phyloP scores from a whole-genome alignment of 1,284 basidiomycete species.

The Austroboletus niveus region DNA sequence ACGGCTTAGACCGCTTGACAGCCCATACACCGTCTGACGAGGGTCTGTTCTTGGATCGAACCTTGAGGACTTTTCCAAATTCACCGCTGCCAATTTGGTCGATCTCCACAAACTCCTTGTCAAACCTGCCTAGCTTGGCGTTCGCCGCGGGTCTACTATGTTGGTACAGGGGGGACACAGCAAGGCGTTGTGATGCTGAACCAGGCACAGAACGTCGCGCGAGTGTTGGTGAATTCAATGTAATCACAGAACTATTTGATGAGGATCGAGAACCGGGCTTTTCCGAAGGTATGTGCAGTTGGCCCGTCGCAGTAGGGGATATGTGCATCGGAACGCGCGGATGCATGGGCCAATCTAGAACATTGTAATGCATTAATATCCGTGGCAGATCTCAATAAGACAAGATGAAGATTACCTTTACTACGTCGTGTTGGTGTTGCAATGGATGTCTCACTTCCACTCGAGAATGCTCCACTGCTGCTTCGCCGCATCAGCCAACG shows the following conservation, averaged over 20 bases:
- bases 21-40: slow-evolving; percentile 65
- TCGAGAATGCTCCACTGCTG: slow-evolving; percentile 76
- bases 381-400: slow-evolving; percentile 12
- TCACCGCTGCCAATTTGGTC: slow-evolving; percentile 90
- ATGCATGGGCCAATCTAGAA: slow-evolving; percentile 51
- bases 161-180: slow-evolving; percentile 15
- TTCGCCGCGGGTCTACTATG: slow-evolving; percentile 10
- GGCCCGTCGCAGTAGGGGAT: slow-evolving; percentile 35
- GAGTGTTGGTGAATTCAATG: slow-evolving; percentile 38
- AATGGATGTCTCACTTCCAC: slow-evolving; percentile 61
- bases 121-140: slow-evolving; percentile 58
- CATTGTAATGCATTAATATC: slow-evolving; percentile 9
- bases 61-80: slow-evolving; percentile 94
- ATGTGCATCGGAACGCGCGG: slow-evolving; percentile 41
- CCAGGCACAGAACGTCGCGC: slow-evolving; percentile 24
- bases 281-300: slow-evolving; percentile 38
- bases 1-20: slow-evolving; percentile 93
- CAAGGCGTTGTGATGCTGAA: slow-evolving; percentile 16
- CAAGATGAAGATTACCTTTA: slow-evolving; percentile 36
- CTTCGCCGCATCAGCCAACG: slow-evolving; percentile 69
- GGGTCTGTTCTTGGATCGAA: slow-evolving; percentile 60
- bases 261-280: slow-evolving; percentile 56
- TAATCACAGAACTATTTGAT: slow-evolving; percentile 46
- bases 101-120: slow-evolving; percentile 76
- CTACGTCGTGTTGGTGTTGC: slow-evolving; percentile 61